Conservation (phyloP, 208 protist genomes). For the Strigomonas culicis region DNA sequence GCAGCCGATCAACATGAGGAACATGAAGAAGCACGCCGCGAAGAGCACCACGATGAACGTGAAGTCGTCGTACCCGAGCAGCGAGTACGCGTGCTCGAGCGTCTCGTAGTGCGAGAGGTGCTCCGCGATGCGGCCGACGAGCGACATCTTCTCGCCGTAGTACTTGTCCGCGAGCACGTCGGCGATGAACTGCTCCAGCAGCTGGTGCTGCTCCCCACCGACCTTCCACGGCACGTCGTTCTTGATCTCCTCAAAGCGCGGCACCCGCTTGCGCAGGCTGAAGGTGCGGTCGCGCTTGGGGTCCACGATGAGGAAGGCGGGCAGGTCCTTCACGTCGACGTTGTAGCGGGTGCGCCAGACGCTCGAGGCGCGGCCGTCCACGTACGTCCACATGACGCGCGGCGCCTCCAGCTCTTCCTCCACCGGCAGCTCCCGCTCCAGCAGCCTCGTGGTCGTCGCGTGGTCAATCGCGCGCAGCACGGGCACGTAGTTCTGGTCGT, state of each 20-base stretch:
- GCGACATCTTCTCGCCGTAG: conserved; percentile 53
- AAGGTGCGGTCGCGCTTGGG: conserved; percentile 63
- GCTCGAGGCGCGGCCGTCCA: conserved; percentile 36
- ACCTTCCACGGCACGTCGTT: conserved; percentile 50
- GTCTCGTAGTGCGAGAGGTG: conserved; percentile 42
- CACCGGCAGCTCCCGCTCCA: conserved; percentile 12
- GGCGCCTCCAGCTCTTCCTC: conserved; percentile 24
- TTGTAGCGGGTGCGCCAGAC: conserved; percentile 65
- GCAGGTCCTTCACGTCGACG: conserved; percentile 47
- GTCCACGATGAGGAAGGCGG: conserved; percentile 78
- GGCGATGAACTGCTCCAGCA: conserved; percentile 50
- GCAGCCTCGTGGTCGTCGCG: conserved; percentile 26
- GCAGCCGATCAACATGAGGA: conserved; percentile 52
- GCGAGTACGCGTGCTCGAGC: conserved; percentile 39
- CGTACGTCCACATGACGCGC: conserved; percentile 54
- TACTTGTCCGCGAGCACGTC: conserved; percentile 50
- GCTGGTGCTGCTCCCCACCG: conserved; percentile 48
- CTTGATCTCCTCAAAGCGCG: conserved; percentile 68
- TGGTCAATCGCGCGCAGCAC: conserved; percentile 74
- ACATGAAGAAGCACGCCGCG: conserved; percentile 52
- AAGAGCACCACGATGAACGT: conserved; percentile 56
- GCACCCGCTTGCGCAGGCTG: conserved; percentile 47
- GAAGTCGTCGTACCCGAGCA: conserved; percentile 67
- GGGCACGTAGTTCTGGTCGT: conserved; percentile 53
- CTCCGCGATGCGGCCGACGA: conserved; percentile 55